Conservation (phyloP, 495 filamentous ascomycete species). For the Clavariopsis aquatica region DNA sequence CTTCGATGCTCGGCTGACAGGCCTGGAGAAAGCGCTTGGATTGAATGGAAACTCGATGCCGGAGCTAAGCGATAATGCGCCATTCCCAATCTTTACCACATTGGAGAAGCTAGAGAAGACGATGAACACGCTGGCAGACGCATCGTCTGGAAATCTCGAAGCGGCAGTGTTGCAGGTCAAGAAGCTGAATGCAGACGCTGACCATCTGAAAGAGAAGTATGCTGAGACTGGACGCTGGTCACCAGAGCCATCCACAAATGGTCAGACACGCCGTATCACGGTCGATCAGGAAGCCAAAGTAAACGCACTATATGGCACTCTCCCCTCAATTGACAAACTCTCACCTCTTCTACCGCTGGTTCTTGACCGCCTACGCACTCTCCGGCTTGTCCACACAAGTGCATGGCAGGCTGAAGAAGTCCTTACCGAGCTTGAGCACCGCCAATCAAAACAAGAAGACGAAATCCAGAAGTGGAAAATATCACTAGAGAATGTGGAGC, state of each 20-base stretch:
- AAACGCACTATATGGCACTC: slow-evolving; percentile 85
- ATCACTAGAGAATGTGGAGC: slow-evolving; percentile 76
- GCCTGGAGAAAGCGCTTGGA: slow-evolving; percentile 80
- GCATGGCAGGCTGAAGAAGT: slow-evolving; percentile 82
- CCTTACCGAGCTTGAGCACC: slow-evolving; percentile 71
- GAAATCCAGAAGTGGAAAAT: slow-evolving; percentile 88
- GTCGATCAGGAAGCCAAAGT: slow-evolving; percentile 69
- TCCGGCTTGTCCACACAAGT: slow-evolving; percentile 81
- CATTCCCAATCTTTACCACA: slow-evolving; percentile 73
- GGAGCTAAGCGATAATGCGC: slow-evolving; percentile 56
- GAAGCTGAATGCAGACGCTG: slow-evolving; percentile 75
- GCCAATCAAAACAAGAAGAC: slow-evolving; percentile 76
- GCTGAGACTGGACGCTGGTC: slow-evolving; percentile 52
- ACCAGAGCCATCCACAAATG: not conserved
- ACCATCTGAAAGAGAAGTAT: slow-evolving; percentile 71
- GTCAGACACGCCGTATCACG: not conserved
- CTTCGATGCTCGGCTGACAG: slow-evolving; percentile 76
- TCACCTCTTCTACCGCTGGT: slow-evolving; percentile 82
- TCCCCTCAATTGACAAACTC: slow-evolving; percentile 86
- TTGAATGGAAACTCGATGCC: slow-evolving; percentile 68
- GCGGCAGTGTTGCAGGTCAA: slow-evolving; percentile 70
- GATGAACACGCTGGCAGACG: slow-evolving; percentile 62
- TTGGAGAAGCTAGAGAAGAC: slow-evolving; percentile 76
- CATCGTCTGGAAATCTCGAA: slow-evolving; percentile 69
- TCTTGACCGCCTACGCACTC: slow-evolving; percentile 78